Base-by-base conservation (phyloP, 225 moss, liverwort and hornwort genomes). In the Physcomitrium patens region DNA sequence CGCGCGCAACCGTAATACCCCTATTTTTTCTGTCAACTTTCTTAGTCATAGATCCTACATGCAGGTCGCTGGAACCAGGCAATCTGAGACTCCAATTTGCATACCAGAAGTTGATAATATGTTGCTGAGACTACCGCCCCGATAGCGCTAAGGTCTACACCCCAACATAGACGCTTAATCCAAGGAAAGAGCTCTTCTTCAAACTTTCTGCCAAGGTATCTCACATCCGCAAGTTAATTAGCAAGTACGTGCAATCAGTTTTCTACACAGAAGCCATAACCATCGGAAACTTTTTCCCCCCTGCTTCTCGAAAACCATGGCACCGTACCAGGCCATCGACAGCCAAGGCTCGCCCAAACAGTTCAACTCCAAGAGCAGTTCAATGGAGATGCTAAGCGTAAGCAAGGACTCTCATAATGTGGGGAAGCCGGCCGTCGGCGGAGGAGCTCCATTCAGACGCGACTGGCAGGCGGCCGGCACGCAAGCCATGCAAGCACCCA, bases 41-140 rank as follows among this genome's bases (percentile, higher is more conserved):
- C 15, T 12, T 51, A 27, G 74, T 12, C 54, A 63, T 68, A 63
- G 60, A 74, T 74, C 74, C 76, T 81, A 77, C 76, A 81, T 81
- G 81, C 81, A 76, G 81, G 67, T 77, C 81, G 77, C 81, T 77
- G 81, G 81, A 81, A 81, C 41, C 72, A 67, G 76, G 42, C 61
- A 52, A 73, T 57, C 77, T 51, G 42, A 53, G 51, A 54, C 19
- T 15, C 62, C 63, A 27, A 72, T 77, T 65, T 63, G 56, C 41
- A 76, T 77, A 59, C 81, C 72, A 60, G 67, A 72, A 22, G 77
- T 81, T 12, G 52, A 73, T 72, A 77, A 26, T 72, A 81, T 81
- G 81, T 81, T 81, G 77, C 81, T 81, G 19, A 81, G 81, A 81
- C 72, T 81, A 19, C 81, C 81, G 26, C 81, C 81, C 72, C 81